Conservation (phyloP, 148 eudicot genomes). For the Nyssa sinensis region DNA sequence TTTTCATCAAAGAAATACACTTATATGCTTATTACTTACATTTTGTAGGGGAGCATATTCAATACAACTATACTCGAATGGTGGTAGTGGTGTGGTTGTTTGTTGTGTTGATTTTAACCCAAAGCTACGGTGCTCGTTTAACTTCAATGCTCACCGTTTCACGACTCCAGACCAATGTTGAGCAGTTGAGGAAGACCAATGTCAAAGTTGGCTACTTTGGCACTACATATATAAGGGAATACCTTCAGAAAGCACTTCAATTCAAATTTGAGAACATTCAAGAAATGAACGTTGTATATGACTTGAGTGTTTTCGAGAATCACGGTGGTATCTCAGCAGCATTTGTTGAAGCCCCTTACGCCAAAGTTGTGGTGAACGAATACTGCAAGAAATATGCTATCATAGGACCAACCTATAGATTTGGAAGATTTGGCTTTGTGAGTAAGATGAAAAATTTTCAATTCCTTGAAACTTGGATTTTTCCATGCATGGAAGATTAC, state of each 20-base stretch:
- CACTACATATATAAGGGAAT: background rate
- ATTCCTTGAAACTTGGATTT: too few relatives aligned
- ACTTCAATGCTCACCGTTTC: constrained; percentile 36
- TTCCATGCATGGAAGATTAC: too few relatives aligned
- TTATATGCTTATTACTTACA: too few relatives aligned
- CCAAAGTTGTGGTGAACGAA: constrained; percentile 15
- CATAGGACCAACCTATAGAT: constrained; percentile 23
- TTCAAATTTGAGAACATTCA: constrained; percentile 12
- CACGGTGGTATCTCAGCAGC: constrained; percentile 20
- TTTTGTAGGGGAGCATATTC: constrained; percentile 10
- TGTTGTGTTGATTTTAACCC: constrained; percentile 20
- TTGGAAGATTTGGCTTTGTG: constrained; percentile 38
- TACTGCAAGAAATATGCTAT: constrained; percentile 26
- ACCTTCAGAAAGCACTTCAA: background rate
- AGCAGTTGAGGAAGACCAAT: background rate
- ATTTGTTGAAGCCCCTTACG: constrained; percentile 32
- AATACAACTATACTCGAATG: constrained; percentile 17
- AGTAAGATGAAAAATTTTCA: background rate
- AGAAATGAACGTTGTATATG: background rate
- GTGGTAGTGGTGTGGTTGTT: constrained; percentile 40
- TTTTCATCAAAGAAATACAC: too few relatives aligned
- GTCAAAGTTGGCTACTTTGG: constrained; percentile 18
- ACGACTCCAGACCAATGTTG: background rate
- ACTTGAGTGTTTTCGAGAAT: background rate
- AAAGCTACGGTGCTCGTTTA: constrained; percentile 36